Percentiles rank a stretch among this genome's conserved stretches.
Conservation (phyloP, 2,329 filamentous ascomycete genomes). For the Alternaria burnsii region DNA sequence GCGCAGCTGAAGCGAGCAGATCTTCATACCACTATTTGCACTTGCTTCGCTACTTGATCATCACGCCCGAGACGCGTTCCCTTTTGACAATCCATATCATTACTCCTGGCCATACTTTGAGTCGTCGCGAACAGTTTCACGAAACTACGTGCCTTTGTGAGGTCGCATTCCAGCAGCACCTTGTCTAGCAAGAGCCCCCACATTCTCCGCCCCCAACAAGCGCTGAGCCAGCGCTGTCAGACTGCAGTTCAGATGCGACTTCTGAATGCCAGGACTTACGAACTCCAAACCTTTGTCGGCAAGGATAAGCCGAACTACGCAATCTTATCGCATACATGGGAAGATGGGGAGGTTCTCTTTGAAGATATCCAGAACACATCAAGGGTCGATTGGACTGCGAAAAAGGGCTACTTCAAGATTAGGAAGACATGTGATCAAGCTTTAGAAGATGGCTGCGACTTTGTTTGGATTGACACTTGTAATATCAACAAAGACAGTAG, state of each 20-base stretch:
- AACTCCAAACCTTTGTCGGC: not conserved
- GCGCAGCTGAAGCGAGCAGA: too few species aligned
- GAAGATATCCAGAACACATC: not conserved
- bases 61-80: too few species aligned
- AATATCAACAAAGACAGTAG: slow-evolving; percentile 23
- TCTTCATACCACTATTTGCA: too few species aligned
- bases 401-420: not conserved
- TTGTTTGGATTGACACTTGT: slow-evolving; percentile 8
- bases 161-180: too few species aligned
- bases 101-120: too few species aligned
- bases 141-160: too few species aligned
- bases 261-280: not conserved
- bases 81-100: too few species aligned
- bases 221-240: too few species aligned
- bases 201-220: too few species aligned
- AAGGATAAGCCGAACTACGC: not conserved
- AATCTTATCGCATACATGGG: slow-evolving; percentile 1
- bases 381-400: not conserved
- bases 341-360: not conserved
- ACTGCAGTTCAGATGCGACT: not conserved
- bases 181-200: too few species aligned
- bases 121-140: too few species aligned
- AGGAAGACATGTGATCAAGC: not conserved
- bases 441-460: not conserved
- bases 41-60: too few species aligned